These are phyloP conservation scores for Cryphonectria radicalis DNA, from an alignment of 2,329 filamentous ascomycete species.

Conservation along the genomic window DNA sequence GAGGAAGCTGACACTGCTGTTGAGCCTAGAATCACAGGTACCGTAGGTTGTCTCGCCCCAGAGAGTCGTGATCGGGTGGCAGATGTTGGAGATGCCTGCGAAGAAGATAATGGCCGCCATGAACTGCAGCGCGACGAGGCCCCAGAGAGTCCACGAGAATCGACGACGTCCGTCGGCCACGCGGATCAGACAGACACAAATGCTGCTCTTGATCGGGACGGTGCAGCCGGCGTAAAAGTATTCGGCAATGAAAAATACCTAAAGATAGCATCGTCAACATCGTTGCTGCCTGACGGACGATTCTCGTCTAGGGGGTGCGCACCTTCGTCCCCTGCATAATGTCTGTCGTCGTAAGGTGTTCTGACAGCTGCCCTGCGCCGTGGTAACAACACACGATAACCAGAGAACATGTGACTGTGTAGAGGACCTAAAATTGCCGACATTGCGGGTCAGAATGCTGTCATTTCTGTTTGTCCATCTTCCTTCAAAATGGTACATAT, in stretches of 20 bases:
- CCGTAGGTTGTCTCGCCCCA: conserved; percentile 37
- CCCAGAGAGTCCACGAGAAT: conserved; percentile 36
- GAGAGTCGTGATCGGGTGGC: conserved; percentile 38
- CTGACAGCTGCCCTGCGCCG: conserved; percentile 35
- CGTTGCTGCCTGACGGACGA: conserved; percentile 29
- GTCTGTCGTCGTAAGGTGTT: conserved; percentile 23
- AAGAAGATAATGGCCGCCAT: conserved; percentile 37
- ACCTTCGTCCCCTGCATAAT: conserved; percentile 31
- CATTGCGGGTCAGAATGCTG: conserved; percentile 13
- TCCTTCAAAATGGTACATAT: background rate
- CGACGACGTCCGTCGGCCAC: conserved; percentile 37
- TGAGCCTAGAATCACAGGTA: conserved; percentile 36
- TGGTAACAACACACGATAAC: conserved; percentile 37
- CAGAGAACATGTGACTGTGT: conserved; percentile 34
- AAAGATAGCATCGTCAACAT: conserved; percentile 25
- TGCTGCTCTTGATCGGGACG: conserved; percentile 37
- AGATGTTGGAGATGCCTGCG: conserved; percentile 37
- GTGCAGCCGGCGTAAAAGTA: conserved; percentile 43
- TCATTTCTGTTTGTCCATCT: background rate
- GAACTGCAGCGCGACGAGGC: conserved; percentile 33
- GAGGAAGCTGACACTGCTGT: conserved; percentile 40
- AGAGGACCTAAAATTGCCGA: conserved; percentile 32
- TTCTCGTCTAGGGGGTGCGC: background rate
- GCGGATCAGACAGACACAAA: conserved; percentile 38
- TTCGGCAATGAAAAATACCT: conserved; percentile 44